Percentiles rank a stretch among this genome's conserved stretches.
These are phyloP conservation scores for Claviceps sp. DNA, from an alignment of 2,329 filamentous ascomycete genomes.

Conservation along the genomic window DNA sequence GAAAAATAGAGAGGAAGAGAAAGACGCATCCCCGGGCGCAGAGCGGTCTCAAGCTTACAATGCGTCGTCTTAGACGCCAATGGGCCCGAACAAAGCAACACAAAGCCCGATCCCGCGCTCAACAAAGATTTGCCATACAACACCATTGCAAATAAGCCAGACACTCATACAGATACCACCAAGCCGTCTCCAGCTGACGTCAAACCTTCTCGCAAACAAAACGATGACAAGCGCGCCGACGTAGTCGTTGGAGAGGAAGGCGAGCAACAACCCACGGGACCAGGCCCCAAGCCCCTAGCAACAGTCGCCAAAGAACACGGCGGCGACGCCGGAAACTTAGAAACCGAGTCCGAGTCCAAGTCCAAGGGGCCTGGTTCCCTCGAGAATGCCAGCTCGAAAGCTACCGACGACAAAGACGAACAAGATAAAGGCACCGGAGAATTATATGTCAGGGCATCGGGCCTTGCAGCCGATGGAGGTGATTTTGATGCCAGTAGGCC, in stretches of 20 bases:
- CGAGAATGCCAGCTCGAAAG: slow-evolving; percentile 4
- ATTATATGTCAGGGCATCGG: slow-evolving; percentile 42
- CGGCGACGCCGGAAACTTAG: slow-evolving; percentile 17
- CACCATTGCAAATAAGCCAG: neutral
- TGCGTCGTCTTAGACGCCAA: neutral
- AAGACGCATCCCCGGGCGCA: neutral
- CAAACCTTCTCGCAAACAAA: neutral
- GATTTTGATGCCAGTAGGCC: slow-evolving; percentile 52
- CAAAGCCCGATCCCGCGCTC: neutral
- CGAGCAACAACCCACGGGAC: slow-evolving; percentile 18
- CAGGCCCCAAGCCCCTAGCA: slow-evolving; percentile 18
- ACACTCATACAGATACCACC: no score
- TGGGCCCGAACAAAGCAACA: neutral
- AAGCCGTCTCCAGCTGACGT: neutral
- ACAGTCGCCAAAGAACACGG: slow-evolving; percentile 20
- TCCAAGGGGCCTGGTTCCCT: neutral
- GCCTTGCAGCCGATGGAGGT: slow-evolving; percentile 50
- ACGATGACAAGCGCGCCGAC: slow-evolving; percentile 15
- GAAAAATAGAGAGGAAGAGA: neutral
- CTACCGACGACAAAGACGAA: slow-evolving; percentile 10
- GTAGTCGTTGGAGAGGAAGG: slow-evolving; percentile 19
- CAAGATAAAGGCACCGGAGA: slow-evolving; percentile 36
- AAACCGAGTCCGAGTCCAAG: neutral
- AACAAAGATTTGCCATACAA: neutral
- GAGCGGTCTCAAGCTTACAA: no score